Percentiles rank a stretch among this genome's conserved stretches.
These are phyloP conservation scores for Phaeosphaeriaceae sp. DNA, from an alignment of 2,329 filamentous ascomycete species.

Conservation along the genomic window DNA sequence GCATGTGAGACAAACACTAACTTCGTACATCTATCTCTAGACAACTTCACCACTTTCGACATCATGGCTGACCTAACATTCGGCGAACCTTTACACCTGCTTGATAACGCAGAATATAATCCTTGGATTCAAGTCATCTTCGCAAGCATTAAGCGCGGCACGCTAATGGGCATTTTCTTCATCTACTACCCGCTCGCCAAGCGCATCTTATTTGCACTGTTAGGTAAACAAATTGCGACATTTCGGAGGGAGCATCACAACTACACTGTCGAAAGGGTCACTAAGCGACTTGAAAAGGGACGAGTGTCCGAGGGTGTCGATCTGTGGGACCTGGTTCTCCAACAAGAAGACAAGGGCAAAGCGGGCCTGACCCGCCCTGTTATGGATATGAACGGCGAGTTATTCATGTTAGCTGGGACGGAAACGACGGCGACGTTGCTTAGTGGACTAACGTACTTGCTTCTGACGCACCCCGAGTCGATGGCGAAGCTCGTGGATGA, in stretches of 20 bases:
- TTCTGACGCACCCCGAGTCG: conserved; percentile 24
- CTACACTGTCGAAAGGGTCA: conserved; percentile 23
- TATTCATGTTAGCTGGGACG: conserved; percentile 37
- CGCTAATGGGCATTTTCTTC: background rate
- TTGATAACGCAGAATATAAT: conserved; percentile 27
- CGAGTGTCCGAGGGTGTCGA: conserved; percentile 35
- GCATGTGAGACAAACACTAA: background rate
- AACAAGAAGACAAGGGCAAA: conserved; percentile 30
- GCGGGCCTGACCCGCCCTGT: conserved; percentile 23
- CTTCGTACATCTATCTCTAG: conserved; percentile 16
- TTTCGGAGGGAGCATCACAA: conserved; percentile 13
- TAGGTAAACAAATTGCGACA: background rate
- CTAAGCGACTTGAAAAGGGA: conserved; percentile 31
- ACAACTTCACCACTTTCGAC: conserved; percentile 35
- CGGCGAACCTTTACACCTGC: conserved; percentile 35
- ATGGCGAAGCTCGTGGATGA: conserved; percentile 24
- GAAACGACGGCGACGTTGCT: conserved; percentile 43
- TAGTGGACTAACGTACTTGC: conserved; percentile 42
- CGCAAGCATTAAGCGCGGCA: background rate
- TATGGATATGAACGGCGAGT: conserved; percentile 33
- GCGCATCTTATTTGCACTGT: background rate
- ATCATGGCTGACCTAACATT: conserved; percentile 43
- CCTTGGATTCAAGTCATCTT: conserved; percentile 34
- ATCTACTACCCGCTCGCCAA: conserved; percentile 2
- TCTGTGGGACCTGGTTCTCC: conserved; percentile 49